Evolutionary conservation across 164 flowering plant species (phyloP).

Genomic region (Stephania cephalantha): DNA sequence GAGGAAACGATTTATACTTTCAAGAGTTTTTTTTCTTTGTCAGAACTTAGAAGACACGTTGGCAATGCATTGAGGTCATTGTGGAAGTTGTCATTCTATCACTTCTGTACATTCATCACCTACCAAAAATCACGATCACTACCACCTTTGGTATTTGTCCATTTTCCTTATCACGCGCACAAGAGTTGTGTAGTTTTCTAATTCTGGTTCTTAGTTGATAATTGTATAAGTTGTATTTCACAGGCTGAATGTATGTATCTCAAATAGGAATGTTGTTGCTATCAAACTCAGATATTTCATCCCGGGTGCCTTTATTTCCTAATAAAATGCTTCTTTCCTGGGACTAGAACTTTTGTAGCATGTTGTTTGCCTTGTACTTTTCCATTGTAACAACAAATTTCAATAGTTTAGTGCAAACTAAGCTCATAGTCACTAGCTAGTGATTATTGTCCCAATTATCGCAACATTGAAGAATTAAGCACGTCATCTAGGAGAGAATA

Average conservation of each 20-base stretch:
- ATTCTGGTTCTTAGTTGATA: neutral
- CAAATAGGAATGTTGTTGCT: neutral
- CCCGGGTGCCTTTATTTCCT: neutral
- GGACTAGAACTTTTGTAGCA: neutral
- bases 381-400: neutral
- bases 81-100: neutral
- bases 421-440: neutral
- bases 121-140: neutral
- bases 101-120: neutral
- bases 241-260: neutral
- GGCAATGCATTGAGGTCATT: neutral
- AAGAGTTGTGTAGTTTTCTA: neutral
- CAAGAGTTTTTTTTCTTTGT: neutral
- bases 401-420: neutral
- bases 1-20: neutral
- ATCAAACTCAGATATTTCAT: neutral
- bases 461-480: neutral
- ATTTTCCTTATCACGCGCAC: neutral
- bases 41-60: neutral
- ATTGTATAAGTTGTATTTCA: neutral
- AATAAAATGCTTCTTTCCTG: neutral
- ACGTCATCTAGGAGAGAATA: neutral
- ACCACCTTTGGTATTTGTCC: neutral
- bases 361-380: neutral
- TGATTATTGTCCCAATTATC: neutral